phyloP scores from a whole-genome alignment of 768 basidiomycete species.

The Galerina sulciceps region DNA sequence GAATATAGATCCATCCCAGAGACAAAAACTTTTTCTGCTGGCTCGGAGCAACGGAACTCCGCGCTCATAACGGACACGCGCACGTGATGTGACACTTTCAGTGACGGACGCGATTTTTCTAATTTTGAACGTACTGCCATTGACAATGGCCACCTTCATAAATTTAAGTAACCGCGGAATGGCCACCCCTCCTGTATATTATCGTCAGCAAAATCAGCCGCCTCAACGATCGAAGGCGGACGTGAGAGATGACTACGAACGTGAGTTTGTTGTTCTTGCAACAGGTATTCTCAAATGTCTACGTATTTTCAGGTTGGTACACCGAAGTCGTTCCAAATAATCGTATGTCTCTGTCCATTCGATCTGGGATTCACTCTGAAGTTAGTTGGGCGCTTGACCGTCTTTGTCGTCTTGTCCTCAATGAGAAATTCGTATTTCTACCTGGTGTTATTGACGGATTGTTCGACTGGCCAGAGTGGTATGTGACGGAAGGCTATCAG shows the following conservation, averaged over 20 bases:
- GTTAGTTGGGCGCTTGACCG: constrained; percentile 90
- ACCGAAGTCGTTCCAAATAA: constrained; percentile 82
- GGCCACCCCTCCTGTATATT: constrained; percentile 24
- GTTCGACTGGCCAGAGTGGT: constrained; percentile 90
- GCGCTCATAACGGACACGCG: constrained; percentile 23
- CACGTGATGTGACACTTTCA: constrained; percentile 13
- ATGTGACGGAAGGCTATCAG: constrained; percentile 63
- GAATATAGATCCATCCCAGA: constrained; percentile 21
- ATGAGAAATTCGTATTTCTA: constrained; percentile 80
- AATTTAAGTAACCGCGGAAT: constrained; percentile 24
- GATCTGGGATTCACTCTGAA: constrained; percentile 82
- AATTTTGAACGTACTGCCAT: no score
- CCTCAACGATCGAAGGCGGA: constrained; percentile 35
- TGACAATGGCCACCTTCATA: constrained; percentile 26
- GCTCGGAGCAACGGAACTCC: constrained; percentile 42
- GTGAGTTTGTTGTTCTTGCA: constrained; percentile 41
- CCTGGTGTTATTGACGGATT: constrained; percentile 84
- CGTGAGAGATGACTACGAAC: constrained; percentile 77
- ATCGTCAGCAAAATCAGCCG: constrained; percentile 26
- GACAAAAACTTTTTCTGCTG: constrained; percentile 51
- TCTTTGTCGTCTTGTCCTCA: constrained; percentile 77
- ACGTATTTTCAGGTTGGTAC: constrained; percentile 68
- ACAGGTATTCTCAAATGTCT: background rate
- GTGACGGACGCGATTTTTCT: constrained; percentile 26
- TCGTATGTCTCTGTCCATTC: constrained; percentile 88